Evolutionary conservation across 768 basidiomycete genomes (phyloP), one percentile per base, ranked within the genome.

Genomic region (Boletus subcaerulescens): DNA sequence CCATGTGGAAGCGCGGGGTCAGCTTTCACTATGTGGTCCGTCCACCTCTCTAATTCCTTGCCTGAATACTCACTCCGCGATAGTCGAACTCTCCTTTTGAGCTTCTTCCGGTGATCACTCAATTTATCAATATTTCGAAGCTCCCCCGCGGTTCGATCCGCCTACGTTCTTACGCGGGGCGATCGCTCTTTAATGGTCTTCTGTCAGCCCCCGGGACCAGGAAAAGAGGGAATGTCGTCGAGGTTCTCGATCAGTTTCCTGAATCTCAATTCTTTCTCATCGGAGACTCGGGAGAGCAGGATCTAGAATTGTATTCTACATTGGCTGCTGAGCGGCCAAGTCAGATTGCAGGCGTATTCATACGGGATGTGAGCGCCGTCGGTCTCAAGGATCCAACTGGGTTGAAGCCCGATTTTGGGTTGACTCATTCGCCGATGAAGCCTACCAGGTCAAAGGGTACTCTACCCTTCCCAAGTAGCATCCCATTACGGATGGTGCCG

Each of bases 231-330:
- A 88, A 87, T 18, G 83, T 98, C 9, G 66, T 86, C n/a, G 90
- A 94, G 38, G 76, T 92, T 20, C 74, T 95, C 13, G 80, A 87
- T 38, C 74, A 82, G 3, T 95, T 95, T 68, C 83, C 84, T 0
- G 76, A 83, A 39, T 84, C 89, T 2, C 75, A 72, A 38, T 97
- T 98, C 72, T 71, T 98, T 64, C 81, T 95, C 46, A 77, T 98
- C 39, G 96, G 96, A 8, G 96, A 98, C 68, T 84, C 87, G 0
- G 96, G 95, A 33, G 96, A 98, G 66, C 95, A 97, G 61, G 96
- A 98, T 71, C 73, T 98, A 42, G 94, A 98, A 69, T 77, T 98
- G 2, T 98, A 98, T 68, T 77, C 86, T 14, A 76, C 83, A 4
- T 66, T 96, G 17, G 93, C 96, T 1, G 69, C 74, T 17, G 85